A percentile compares a stretch with the other conserved stretches of the same genome.
Conservation (phyloP, 2,329 filamentous ascomycete genomes). For the Lachnum nothofagi region DNA sequence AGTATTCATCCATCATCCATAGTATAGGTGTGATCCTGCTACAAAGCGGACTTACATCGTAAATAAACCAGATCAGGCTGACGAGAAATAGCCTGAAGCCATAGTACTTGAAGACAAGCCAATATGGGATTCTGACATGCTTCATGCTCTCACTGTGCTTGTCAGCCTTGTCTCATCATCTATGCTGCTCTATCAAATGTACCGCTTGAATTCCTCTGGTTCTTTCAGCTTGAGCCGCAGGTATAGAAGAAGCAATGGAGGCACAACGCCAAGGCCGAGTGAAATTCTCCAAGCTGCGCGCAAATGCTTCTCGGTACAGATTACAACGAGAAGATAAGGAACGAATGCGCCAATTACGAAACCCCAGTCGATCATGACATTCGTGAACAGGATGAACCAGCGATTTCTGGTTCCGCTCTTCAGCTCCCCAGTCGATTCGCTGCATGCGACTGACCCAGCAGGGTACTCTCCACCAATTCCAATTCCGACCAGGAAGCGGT, state of each 20-base stretch:
- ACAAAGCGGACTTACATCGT: slow-evolving; percentile 50
- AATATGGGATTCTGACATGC: slow-evolving; percentile 48
- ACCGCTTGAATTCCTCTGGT: slow-evolving; percentile 65
- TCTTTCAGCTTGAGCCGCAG: slow-evolving; percentile 70
- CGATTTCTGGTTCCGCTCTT: slow-evolving; percentile 76
- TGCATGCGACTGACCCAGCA: slow-evolving; percentile 75
- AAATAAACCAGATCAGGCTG: slow-evolving; percentile 77
- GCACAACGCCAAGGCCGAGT: slow-evolving; percentile 73
- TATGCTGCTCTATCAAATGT: not conserved
- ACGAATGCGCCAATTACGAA: slow-evolving; percentile 77
- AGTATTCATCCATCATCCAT: not conserved
- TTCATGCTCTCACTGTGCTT: slow-evolving; percentile 32
- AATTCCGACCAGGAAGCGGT: slow-evolving; percentile 75
- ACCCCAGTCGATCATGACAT: slow-evolving; percentile 78
- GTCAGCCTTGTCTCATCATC: slow-evolving; percentile 6
- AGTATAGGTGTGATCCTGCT: not conserved
- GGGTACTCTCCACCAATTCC: slow-evolving; percentile 83
- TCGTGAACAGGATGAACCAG: slow-evolving; percentile 89
- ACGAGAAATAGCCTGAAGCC: slow-evolving; percentile 67
- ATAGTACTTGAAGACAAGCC: slow-evolving; percentile 59
- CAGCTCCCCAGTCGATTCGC: slow-evolving; percentile 78
- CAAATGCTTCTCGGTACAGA: slow-evolving; percentile 52
- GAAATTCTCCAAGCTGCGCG: slow-evolving; percentile 76
- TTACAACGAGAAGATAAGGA: slow-evolving; percentile 59
- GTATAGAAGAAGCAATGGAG: slow-evolving; percentile 65